Evolutionary conservation across 352 stramenopile species (phyloP), one percentile per base, ranked within the genome.

Genomic region (Globisporangium paroecandrum): DNA sequence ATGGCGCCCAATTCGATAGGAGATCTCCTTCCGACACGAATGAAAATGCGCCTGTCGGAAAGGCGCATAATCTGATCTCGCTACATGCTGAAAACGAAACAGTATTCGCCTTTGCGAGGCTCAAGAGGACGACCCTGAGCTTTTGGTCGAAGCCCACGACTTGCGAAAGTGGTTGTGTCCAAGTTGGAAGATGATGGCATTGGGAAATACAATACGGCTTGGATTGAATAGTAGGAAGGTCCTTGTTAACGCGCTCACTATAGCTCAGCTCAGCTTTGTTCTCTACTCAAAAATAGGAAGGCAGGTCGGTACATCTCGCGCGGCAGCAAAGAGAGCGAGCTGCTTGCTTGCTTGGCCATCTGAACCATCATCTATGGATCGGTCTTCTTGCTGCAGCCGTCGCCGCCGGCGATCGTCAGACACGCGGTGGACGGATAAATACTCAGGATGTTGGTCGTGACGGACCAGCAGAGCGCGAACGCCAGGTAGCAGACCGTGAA

Each of bases 401-500:
- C 58, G 53, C 83, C 83, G 49, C 83, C 83, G n/a, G 72, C 80
- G 20, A 91, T 87, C 25, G 62, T 71, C 20, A 85, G 74, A 60
- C 83, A 91, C 25, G 73, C 29, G 1, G 83, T 91, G 25, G 67
- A 71, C 22, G 77, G 72, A 66, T 82, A 89, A 57, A 89, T 88
- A 41, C 77, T 77, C 72, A 91, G 70, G 56, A 91, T 61, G 70
- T 89, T 91, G 41, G 73, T 83, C 61, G 75, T 70, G 58, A 91
- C 71, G 6, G 81, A 82, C 69, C 77, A 88, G 46, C 75, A 24
- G 8, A 91, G 69, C n/a, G 81, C 69, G 38, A 88, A 75, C n/a
- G 68, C 20, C 29, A 86, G 55, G 58, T 86, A 87, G 4, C 57
- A 29, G 43, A 83, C 63, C 9, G 79, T 86, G 62, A 83, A 53